Conservation (phyloP, 805 yeast species). For the Hanseniaspora jakobsenii region DNA sequence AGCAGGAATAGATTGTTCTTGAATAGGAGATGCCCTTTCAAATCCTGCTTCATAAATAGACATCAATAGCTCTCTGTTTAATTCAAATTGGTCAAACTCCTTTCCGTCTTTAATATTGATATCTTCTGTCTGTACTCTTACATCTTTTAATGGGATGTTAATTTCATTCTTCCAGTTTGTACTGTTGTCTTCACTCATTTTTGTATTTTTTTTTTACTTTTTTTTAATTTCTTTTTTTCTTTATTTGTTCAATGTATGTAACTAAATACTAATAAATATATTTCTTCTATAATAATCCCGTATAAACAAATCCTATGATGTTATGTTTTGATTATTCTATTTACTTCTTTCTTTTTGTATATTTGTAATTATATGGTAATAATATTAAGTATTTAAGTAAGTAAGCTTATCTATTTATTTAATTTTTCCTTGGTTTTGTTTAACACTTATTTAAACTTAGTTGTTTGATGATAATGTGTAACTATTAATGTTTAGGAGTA, state of each 20-base stretch:
- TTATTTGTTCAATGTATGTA: neutral
- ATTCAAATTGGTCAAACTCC: conserved; percentile 79
- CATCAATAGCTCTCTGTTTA: conserved; percentile 89
- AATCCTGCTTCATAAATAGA: conserved; percentile 98
- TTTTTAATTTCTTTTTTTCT: neutral
- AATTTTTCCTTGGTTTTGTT: too few species aligned
- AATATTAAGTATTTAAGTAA: too few species aligned
- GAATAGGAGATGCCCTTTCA: conserved; percentile 95
- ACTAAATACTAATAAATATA: too few species aligned
- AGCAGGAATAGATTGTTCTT: conserved; percentile 92
- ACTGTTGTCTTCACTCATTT: conserved; percentile 3
- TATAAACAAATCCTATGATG: too few species aligned
- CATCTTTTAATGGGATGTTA: conserved; percentile 70
- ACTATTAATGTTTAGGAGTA: too few species aligned
- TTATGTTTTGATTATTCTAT: too few species aligned
- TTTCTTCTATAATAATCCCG: too few species aligned
- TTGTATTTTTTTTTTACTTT: neutral
- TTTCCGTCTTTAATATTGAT: conserved; percentile 83
- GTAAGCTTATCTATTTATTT: too few species aligned
- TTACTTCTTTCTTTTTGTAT: too few species aligned
- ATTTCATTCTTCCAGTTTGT: conserved; percentile 61
- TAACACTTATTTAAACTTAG: too few species aligned
- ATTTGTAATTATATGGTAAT: too few species aligned
- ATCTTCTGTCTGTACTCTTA: conserved; percentile 96
- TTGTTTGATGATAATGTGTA: too few species aligned